Evolutionary conservation across 1,139 yeast species (phyloP).

Genomic region (Hanseniaspora uvarum): DNA sequence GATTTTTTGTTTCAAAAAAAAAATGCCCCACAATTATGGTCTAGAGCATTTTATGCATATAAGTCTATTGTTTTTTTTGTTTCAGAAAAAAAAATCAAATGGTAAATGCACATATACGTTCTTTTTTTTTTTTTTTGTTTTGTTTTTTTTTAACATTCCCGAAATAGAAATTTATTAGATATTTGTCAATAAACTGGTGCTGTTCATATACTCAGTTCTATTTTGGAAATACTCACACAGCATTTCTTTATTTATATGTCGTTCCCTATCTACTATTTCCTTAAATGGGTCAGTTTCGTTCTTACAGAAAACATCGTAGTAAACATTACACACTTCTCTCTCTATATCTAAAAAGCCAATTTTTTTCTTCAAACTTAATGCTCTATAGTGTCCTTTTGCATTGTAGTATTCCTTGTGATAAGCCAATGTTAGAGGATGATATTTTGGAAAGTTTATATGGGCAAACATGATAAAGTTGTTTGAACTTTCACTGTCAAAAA

Average conservation of each 20-base stretch:
- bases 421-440: constrained; percentile 23
- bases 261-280: not conserved
- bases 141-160: too few relatives aligned
- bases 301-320: not conserved
- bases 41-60: too few relatives aligned
- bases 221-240: not conserved
- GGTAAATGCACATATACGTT: too few relatives aligned
- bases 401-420: constrained; percentile 20
- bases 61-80: too few relatives aligned
- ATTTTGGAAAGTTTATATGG: constrained; percentile 6
- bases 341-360: not conserved
- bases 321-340: not conserved
- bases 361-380: not conserved
- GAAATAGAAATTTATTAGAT: too few relatives aligned
- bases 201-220: not conserved
- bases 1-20: too few relatives aligned
- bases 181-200: not conserved
- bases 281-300: not conserved
- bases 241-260: not conserved
- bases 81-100: too few relatives aligned
- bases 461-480: not conserved
- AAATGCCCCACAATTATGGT: too few relatives aligned
- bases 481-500: not conserved
- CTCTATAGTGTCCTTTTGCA: constrained; percentile 8
- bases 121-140: too few relatives aligned